Evolutionary conservation across 345 rosid genomes (phyloP).

Genomic region (Cardamine resedifolia): DNA sequence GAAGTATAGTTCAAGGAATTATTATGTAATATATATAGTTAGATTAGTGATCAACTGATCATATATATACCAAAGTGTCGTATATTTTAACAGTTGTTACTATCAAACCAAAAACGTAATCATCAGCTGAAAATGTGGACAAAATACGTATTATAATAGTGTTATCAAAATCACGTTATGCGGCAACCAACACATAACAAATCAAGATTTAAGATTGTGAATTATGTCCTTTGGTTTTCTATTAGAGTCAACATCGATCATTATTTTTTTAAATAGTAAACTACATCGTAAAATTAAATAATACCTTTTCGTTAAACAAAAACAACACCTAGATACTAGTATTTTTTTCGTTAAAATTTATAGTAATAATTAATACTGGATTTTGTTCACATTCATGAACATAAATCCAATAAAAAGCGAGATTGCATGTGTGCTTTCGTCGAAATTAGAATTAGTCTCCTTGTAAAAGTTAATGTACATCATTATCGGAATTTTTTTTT

Average conservation of each 20-base stretch:
- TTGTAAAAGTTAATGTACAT: constrained; percentile 7
- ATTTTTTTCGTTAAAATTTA: no score
- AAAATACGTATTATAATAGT: neutral
- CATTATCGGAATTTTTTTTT: neutral
- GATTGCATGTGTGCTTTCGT: neutral
- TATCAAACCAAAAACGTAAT: neutral
- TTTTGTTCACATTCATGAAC: constrained; percentile 28
- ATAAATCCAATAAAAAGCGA: constrained; percentile 10
- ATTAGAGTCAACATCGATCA: neutral
- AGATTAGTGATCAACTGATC: neutral
- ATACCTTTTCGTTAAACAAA: constrained; percentile 21
- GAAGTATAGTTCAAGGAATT: neutral
- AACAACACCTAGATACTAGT: constrained; percentile 14
- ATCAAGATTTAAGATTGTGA: constrained; percentile 8
- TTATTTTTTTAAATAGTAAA: constrained; percentile 4
- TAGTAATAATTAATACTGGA: neutral
- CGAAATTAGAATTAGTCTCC: neutral
- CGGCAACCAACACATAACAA: neutral
- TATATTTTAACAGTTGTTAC: neutral
- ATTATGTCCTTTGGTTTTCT: constrained; percentile 18
- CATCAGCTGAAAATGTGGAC: neutral
- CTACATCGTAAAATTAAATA: constrained; percentile 19
- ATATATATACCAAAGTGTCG: neutral
- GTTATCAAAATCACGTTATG: neutral
- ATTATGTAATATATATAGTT: neutral